A percentile compares a stretch with the other conserved stretches of the same genome.
Conservation (phyloP, 805 yeast species). For the Candida nemodendra region DNA sequence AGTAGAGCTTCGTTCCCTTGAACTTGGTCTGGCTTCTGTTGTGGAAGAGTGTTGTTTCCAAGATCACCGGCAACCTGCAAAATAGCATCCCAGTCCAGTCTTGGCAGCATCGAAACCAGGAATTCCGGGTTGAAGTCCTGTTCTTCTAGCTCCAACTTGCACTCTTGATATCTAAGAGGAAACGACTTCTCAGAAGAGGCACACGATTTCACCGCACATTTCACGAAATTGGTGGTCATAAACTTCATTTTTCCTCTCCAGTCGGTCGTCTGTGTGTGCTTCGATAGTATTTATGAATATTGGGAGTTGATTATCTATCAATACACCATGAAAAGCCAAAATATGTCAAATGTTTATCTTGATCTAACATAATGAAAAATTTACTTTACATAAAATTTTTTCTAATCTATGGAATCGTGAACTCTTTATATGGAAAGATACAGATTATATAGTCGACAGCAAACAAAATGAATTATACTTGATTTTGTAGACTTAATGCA, state of each 20-base stretch:
- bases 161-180: slow-evolving; percentile 69
- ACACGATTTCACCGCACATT: slow-evolving; percentile 85
- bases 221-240: slow-evolving; percentile 93
- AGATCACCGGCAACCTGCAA: slow-evolving; percentile 72
- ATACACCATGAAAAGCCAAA: too few species aligned
- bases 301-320: too few species aligned
- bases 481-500: too few species aligned
- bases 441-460: too few species aligned
- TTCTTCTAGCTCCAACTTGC: slow-evolving; percentile 73
- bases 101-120: slow-evolving; percentile 67
- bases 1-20: slow-evolving; percentile 51
- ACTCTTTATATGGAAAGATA: too few species aligned
- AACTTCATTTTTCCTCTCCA: slow-evolving; percentile 77
- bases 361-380: too few species aligned
- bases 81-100: slow-evolving; percentile 88
- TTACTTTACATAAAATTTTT: too few species aligned
- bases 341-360: too few species aligned
- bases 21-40: slow-evolving; percentile 55
- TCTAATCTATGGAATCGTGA: too few species aligned
- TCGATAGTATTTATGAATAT: too few species aligned
- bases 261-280: too few species aligned
- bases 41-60: slow-evolving; percentile 63
- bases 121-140: slow-evolving; percentile 83
- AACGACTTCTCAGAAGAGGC: slow-evolving; percentile 71
- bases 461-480: too few species aligned